Evolutionary conservation across 2,329 filamentous ascomycete genomes (phyloP), one percentile per base, ranked within the genome.

Genomic region (Exophiala aquamarina): DNA sequence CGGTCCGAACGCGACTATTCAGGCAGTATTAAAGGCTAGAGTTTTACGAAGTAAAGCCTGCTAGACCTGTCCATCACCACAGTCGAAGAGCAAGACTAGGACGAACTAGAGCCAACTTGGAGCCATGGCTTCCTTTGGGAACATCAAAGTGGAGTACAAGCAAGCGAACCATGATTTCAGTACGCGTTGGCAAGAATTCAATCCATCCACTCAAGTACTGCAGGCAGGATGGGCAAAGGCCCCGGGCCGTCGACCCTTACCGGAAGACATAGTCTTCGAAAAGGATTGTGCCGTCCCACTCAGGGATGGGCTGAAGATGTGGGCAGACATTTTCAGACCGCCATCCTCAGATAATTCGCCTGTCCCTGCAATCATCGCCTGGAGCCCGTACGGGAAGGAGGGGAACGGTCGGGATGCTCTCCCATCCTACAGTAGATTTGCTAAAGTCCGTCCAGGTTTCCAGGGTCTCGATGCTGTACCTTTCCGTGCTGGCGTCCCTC

Each of bases 311-410:
- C 45, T 55, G 17, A 60, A 40, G 1, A 40, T 65, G 2, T 58
- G 57, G 14, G 52, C 54, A 2, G 63, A 66, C 28, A 45, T 66
- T 3, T 63, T 61, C 36, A 56, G 62, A 9, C 59, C 63, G 1
- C 33, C 38, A 0, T 4, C 11, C 3, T 52, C 49, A 18, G 38
- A 45, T 8, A 21, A 42, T 3, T 33, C 45, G 2, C 47, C 48
- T 15, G 57, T 61, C 3, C 61, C 63, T 0, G 62, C 59, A 1
- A 57, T 66, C 8, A 44, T 64, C 15, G 51, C 52, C 3, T 65
- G 60, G 60, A 60, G 62, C 40, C 63, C 62, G 0, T 65, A 63
- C 31, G 63, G 63, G 2, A 65, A 65, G 38, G 46, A 52, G 19
- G 57, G 56, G 3, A 51, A 51, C 40, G 48, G 48, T 34, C 20